A percentile compares a stretch with the other conserved stretches of the same genome.
Evolutionary conservation across 352 stramenopile species (phyloP).

Genomic region (Salisapilia sapeloensis): DNA sequence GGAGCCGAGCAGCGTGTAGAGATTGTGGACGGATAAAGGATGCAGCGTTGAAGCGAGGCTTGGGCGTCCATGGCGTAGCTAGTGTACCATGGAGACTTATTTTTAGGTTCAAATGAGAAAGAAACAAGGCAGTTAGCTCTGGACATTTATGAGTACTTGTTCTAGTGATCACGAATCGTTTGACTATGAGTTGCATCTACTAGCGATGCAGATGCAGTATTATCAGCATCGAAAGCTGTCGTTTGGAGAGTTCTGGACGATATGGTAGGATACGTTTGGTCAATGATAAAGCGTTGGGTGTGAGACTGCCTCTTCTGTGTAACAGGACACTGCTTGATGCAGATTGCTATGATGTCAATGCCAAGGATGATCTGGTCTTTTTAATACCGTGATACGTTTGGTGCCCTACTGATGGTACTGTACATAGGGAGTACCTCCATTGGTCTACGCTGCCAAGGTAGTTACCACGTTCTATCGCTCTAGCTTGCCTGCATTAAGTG

Average conservation of each 20-base stretch:
- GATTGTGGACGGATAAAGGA: too few relatives aligned
- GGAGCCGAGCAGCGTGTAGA: too few relatives aligned
- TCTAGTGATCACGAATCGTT: too few relatives aligned
- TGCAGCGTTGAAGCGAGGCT: too few relatives aligned
- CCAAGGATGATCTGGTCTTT: slow-evolving; percentile 18
- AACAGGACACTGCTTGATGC: slow-evolving; percentile 24
- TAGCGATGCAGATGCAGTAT: slow-evolving; percentile 45
- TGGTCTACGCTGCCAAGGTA: slow-evolving; percentile 44
- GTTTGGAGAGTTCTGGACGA: slow-evolving; percentile 19
- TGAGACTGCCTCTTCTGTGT: neutral
- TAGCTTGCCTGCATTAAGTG: neutral
- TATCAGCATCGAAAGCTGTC: slow-evolving; percentile 14
- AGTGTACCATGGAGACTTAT: too few relatives aligned
- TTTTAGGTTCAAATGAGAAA: too few relatives aligned
- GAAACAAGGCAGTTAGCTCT: too few relatives aligned
- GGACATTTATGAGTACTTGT: too few relatives aligned
- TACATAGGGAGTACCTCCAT: slow-evolving; percentile 23
- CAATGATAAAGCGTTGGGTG: neutral
- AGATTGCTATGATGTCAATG: slow-evolving; percentile 33
- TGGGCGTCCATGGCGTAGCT: too few relatives aligned
- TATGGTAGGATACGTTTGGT: slow-evolving; percentile 12
- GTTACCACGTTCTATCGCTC: neutral
- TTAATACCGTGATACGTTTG: neutral
- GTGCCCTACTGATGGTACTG: neutral
- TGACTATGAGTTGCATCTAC: slow-evolving; percentile 18